Base-by-base conservation (phyloP, 2,329 filamentous ascomycete genomes). In the Paraconiothyrium sp. region DNA sequence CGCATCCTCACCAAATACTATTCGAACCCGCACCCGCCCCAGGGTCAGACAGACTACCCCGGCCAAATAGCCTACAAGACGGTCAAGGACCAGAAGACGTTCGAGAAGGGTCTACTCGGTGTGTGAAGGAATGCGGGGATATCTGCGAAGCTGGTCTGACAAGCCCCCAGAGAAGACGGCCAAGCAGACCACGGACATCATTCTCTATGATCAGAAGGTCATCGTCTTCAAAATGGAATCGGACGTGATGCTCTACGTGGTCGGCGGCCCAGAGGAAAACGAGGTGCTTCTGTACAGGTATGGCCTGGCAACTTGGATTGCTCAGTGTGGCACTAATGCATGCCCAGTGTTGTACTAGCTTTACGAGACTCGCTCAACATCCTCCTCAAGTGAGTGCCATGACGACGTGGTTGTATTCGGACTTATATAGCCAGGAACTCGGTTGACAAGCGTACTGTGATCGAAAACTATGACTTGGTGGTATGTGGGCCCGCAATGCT, bases 161-260 rank as follows among this genome's bases (percentile, higher is more conserved):
- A 56, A 39, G 49, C 30, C 44, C 39, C 54, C 66, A 76, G 76
- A 97, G 75, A 98, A 99, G 86, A 98, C 95, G 16, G 90, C 92
- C 69, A 99, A 98, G 85, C 93, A 96, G 83, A 94, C 89, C 14
- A 93, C 91, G 72, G 95, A 98, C 82, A 95, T 99, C 73, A 96
- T 99, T 71, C 88, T 99, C 59, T 98, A 97, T 82, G 95, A 99
- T 82, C 96, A 96, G 83, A 89, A 93, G 73, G 91, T 99, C 64
- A 93, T 98, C 58, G 90, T 98, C 56, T 99, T 97, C 86, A 99
- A 99, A 88, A 91, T 91, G 83, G 95, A 99, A 84, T 93, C 92
- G 71, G 95, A 99, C 79, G 92, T 98, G 60, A 97, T 97, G 91
- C 88, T 92, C 49, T 98, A 98, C 78, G 91, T 98, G 30, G 92